Conservation (phyloP, 768 basidiomycete species). For the Tephrocybe sp. region DNA sequence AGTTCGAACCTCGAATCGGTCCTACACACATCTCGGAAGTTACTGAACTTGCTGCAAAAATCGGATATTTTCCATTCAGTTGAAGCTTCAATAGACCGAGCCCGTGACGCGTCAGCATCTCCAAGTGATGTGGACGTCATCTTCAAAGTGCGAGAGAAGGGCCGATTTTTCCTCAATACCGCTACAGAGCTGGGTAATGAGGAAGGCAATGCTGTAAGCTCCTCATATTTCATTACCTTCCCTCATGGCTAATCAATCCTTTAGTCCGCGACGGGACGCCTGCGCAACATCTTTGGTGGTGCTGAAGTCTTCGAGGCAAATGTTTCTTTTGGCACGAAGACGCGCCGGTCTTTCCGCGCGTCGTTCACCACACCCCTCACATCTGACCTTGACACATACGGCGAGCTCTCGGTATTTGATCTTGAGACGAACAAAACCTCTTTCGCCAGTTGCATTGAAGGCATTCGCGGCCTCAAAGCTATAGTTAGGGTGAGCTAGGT, state of each 20-base stretch:
- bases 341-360: slow-evolving; percentile 77
- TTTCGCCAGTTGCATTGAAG: slow-evolving; percentile 72
- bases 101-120: slow-evolving; percentile 49
- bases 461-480: slow-evolving; percentile 60
- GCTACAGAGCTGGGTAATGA: slow-evolving; percentile 91
- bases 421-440: slow-evolving; percentile 77
- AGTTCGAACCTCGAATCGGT: slow-evolving; percentile 56
- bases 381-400: slow-evolving; percentile 59
- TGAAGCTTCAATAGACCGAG: slow-evolving; percentile 58
- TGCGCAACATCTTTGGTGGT: slow-evolving; percentile 89
- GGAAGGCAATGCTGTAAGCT: slow-evolving; percentile 85
- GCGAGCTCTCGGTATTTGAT: slow-evolving; percentile 69
- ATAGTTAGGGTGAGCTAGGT: slow-evolving; percentile 74
- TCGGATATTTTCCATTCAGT: slow-evolving; percentile 78
- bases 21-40: slow-evolving; percentile 63
- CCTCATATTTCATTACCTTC: not conserved
- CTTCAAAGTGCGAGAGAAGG: slow-evolving; percentile 72
- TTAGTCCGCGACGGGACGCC: slow-evolving; percentile 71
- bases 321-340: slow-evolving; percentile 82
- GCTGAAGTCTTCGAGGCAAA: slow-evolving; percentile 87
- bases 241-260: not conserved
- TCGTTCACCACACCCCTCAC: slow-evolving; percentile 62
- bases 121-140: slow-evolving; percentile 75
- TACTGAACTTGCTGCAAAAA: slow-evolving; percentile 63
- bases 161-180: slow-evolving; percentile 74